phyloP scores from a whole-genome alignment of 371 early-diverging fungal genomes.

The Blakeslea trispora region DNA sequence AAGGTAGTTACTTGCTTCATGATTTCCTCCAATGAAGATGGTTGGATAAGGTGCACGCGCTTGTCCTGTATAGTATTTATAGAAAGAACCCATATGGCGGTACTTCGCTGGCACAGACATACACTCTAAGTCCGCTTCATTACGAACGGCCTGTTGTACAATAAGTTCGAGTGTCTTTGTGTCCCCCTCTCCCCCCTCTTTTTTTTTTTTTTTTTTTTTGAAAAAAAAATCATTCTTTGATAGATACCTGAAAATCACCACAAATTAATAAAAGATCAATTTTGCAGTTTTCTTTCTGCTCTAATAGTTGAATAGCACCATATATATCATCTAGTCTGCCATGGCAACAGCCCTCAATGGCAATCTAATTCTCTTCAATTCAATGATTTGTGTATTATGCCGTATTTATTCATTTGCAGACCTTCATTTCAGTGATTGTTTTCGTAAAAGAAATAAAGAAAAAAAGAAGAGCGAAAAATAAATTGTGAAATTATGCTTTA shows the following conservation, averaged over 20 bases:
- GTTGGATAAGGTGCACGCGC: constrained; percentile 83
- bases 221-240: too few relatives aligned
- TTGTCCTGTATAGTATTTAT: constrained; percentile 91
- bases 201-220: too few relatives aligned
- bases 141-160: constrained; percentile 75
- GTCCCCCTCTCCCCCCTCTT: too few relatives aligned
- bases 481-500: too few relatives aligned
- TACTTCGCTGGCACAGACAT: constrained; percentile 88
- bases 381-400: too few relatives aligned
- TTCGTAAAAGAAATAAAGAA: too few relatives aligned
- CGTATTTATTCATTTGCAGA: too few relatives aligned
- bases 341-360: constrained; percentile 94
- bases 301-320: constrained; percentile 57
- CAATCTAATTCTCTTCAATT: constrained; percentile 55
- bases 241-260: constrained; percentile 98
- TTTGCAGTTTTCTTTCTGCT: constrained; percentile 55
- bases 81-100: constrained; percentile 79
- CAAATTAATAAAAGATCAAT: constrained; percentile 93
- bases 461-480: too few relatives aligned
- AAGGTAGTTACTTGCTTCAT: constrained; percentile 92
- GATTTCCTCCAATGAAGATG: constrained; percentile 97
- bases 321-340: constrained; percentile 93
- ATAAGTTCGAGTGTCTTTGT: too few relatives aligned
- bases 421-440: too few relatives aligned
- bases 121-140: constrained; percentile 74